These are phyloP conservation scores for Sugiyamaella americana DNA, from an alignment of 805 yeast species.

Conservation along the genomic window DNA sequence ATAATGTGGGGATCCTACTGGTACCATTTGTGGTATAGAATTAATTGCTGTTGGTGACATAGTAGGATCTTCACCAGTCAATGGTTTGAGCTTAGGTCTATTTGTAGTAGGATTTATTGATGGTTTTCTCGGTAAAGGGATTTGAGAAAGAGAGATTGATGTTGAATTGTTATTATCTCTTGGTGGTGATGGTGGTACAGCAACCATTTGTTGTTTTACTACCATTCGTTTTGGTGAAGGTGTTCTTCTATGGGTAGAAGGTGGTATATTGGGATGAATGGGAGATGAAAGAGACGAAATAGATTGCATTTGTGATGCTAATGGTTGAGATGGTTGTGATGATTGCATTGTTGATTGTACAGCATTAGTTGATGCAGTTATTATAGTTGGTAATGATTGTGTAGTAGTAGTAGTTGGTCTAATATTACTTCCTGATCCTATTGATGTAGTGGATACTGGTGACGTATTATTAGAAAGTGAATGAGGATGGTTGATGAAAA, in stretches of 20 bases:
- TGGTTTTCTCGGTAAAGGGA: neutral
- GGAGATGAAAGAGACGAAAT: neutral
- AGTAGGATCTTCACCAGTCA: neutral
- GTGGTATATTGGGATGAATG: neutral
- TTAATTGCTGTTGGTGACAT: neutral
- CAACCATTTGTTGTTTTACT: slow-evolving; percentile 4
- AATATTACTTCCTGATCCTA: slow-evolving; percentile 15
- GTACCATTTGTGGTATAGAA: neutral
- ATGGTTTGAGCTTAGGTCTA: neutral
- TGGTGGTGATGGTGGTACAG: slow-evolving; percentile 8
- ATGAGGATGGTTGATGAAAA: neutral
- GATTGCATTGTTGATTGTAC: slow-evolving; percentile 22
- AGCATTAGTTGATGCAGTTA: slow-evolving; percentile 23
- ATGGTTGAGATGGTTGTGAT: slow-evolving; percentile 28
- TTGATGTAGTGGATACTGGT: slow-evolving; percentile 29
- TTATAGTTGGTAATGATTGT: neutral
- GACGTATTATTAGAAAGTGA: neutral
- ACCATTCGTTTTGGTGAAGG: slow-evolving; percentile 22
- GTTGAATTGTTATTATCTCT: neutral
- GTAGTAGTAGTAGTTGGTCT: slow-evolving; percentile 24
- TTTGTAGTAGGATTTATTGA: neutral
- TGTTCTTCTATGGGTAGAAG: slow-evolving; percentile 11
- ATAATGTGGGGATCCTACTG: neutral
- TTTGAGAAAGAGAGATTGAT: neutral
- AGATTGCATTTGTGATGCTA: neutral